A percentile compares a stretch with the other conserved stretches of the same genome.
Conservation (phyloP, 768 basidiomycete species). For the Suillus discolor region DNA sequence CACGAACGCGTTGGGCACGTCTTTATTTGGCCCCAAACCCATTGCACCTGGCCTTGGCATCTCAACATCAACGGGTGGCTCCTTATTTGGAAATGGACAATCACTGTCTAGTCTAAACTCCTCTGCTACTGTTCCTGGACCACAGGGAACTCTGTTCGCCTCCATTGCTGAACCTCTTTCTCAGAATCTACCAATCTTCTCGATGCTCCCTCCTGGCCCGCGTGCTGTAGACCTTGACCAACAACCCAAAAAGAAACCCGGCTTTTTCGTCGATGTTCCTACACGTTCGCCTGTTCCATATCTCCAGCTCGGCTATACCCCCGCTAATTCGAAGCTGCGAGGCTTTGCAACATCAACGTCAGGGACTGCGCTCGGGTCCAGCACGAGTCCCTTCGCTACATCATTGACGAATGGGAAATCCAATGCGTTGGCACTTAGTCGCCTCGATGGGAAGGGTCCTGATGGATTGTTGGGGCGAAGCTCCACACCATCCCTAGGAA, state of each 20-base stretch:
- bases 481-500: constrained; percentile 66
- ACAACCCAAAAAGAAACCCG: constrained; percentile 72
- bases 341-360: constrained; percentile 58
- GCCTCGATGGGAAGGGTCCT: constrained; percentile 44
- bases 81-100: constrained; percentile 43
- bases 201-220: constrained; percentile 72
- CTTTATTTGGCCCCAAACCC: constrained; percentile 55
- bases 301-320: constrained; percentile 64
- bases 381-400: constrained; percentile 40
- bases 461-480: constrained; percentile 54
- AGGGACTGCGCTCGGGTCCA: constrained; percentile 35
- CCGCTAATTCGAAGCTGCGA: constrained; percentile 64
- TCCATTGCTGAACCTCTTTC: constrained; percentile 88
- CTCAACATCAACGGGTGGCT: constrained; percentile 41
- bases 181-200: constrained; percentile 71
- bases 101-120: constrained; percentile 37
- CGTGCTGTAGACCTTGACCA: constrained; percentile 63
- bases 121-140: constrained; percentile 44
- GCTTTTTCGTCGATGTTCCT: constrained; percentile 77
- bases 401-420: constrained; percentile 59
- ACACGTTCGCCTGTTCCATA: constrained; percentile 72
- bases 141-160: constrained; percentile 69
- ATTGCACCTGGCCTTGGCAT: constrained; percentile 49
- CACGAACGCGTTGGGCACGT: constrained; percentile 38
- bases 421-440: constrained; percentile 55